phyloP scores from a whole-genome alignment of 768 basidiomycete genomes.

The Harrya chromipes region DNA sequence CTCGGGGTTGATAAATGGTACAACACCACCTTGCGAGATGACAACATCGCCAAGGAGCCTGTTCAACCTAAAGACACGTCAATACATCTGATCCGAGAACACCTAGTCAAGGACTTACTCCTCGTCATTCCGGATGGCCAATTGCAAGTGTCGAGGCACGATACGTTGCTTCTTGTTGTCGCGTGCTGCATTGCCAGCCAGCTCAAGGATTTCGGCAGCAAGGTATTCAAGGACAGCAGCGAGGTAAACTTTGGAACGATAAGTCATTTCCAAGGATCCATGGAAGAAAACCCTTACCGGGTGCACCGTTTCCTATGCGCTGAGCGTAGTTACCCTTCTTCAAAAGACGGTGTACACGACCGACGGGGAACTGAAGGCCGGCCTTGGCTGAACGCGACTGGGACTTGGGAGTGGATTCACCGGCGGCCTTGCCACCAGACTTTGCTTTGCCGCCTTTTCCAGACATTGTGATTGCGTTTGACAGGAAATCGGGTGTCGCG shows the following conservation, averaged over 20 bases:
- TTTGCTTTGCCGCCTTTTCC: conserved; percentile 56
- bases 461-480: conserved; percentile 31
- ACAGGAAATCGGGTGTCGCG: neutral
- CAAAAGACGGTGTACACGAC: conserved; percentile 58
- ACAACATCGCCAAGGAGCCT: conserved; percentile 45
- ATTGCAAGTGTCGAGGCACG: conserved; percentile 61
- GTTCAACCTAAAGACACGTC: conserved; percentile 29
- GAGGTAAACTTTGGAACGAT: conserved; percentile 44
- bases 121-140: conserved; percentile 64
- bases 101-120: conserved; percentile 28
- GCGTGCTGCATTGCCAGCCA: conserved; percentile 55
- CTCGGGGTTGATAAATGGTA: conserved; percentile 49
- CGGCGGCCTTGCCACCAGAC: conserved; percentile 62
- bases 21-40: conserved; percentile 63
- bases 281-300: conserved; percentile 25
- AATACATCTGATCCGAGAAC: neutral
- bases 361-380: conserved; percentile 49
- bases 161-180: conserved; percentile 62
- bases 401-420: conserved; percentile 32
- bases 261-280: neutral
- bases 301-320: conserved; percentile 55
- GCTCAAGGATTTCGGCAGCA: conserved; percentile 60
- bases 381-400: conserved; percentile 40
- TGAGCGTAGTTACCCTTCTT: conserved; percentile 59
- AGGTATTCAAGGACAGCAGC: conserved; percentile 62